A percentile compares a stretch with the other conserved stretches of the same genome.
phyloP scores from a whole-genome alignment of 2,329 filamentous ascomycete genomes.

The Penicillium sp. region DNA sequence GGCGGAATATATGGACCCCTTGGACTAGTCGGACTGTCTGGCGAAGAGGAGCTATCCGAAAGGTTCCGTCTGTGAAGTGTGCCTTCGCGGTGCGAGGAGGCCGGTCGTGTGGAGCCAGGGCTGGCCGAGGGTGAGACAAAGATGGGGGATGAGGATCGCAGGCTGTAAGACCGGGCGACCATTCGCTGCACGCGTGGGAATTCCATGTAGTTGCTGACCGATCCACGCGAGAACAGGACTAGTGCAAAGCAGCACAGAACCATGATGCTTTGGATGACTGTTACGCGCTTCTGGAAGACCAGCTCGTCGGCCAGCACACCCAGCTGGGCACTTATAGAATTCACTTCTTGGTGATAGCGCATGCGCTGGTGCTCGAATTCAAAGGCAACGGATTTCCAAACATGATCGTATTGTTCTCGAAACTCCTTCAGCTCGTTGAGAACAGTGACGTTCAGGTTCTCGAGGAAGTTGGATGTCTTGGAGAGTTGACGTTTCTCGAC shows the following conservation, averaged over 20 bases:
- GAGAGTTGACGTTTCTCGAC: constrained; percentile 80
- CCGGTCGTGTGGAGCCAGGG: constrained; percentile 34
- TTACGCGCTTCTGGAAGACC: constrained; percentile 77
- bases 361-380: constrained; percentile 85
- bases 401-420: constrained; percentile 83
- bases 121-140: constrained; percentile 36
- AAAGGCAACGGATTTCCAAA: constrained; percentile 93
- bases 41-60: constrained; percentile 35
- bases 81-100: constrained; percentile 28
- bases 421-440: constrained; percentile 72
- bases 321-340: constrained; percentile 73
- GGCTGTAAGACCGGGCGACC: constrained; percentile 42
- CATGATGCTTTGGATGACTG: constrained; percentile 82
- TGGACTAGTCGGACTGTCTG: constrained; percentile 27
- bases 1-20: constrained; percentile 37
- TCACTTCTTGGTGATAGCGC: constrained; percentile 73
- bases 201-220: constrained; percentile 42
- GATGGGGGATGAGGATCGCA: constrained; percentile 35
- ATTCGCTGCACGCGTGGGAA: constrained; percentile 46
- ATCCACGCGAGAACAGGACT: constrained; percentile 65
- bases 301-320: constrained; percentile 92
- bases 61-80: constrained; percentile 27
- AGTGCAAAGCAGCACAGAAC: constrained; percentile 80
- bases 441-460: constrained; percentile 81
- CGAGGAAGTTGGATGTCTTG: constrained; percentile 77